A percentile compares a stretch with the other conserved stretches of the same genome.
Evolutionary conservation across 768 basidiomycete species (phyloP).

Genomic region (Russula olivacea): DNA sequence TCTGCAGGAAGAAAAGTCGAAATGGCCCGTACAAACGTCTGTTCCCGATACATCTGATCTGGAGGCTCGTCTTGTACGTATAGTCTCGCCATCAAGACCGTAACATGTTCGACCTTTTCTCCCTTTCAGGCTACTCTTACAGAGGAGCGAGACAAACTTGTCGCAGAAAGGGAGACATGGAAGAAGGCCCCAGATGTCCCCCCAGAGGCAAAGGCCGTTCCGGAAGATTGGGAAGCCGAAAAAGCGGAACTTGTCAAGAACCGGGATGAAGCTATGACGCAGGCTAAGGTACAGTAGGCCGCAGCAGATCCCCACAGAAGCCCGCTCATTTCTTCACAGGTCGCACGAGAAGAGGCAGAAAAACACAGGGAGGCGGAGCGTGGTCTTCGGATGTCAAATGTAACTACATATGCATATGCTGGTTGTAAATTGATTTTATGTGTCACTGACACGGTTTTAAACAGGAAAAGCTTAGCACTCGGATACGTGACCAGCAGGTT

Average conservation of each 20-base stretch:
- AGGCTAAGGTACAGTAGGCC: constrained; percentile 45
- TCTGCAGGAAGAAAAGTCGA: constrained; percentile 36
- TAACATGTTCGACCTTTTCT: not conserved
- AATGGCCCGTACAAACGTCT: constrained; percentile 11
- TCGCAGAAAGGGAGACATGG: constrained; percentile 53
- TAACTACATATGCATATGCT: constrained; percentile 11
- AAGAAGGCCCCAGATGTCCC: constrained; percentile 27
- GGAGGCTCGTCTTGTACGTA: constrained; percentile 33
- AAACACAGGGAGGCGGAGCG: constrained; percentile 27
- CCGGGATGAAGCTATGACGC: constrained; percentile 54
- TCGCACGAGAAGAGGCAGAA: constrained; percentile 26
- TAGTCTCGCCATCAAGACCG: not conserved
- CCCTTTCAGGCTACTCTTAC: constrained; percentile 42
- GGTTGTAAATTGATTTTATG: not conserved
- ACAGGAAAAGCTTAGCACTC: constrained; percentile 44
- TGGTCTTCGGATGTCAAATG: constrained; percentile 26
- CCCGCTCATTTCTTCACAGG: constrained; percentile 13
- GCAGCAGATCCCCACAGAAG: not conserved
- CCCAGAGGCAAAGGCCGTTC: constrained; percentile 28
- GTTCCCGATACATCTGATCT: constrained; percentile 25
- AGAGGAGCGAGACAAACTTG: constrained; percentile 55
- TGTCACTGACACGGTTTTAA: not conserved
- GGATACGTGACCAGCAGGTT: constrained; percentile 46
- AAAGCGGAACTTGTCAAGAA: constrained; percentile 51
- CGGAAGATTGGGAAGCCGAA: constrained; percentile 50